Base-by-base conservation (phyloP, 2,329 filamentous ascomycete genomes). In the Hypoxylon rubiginosum region DNA sequence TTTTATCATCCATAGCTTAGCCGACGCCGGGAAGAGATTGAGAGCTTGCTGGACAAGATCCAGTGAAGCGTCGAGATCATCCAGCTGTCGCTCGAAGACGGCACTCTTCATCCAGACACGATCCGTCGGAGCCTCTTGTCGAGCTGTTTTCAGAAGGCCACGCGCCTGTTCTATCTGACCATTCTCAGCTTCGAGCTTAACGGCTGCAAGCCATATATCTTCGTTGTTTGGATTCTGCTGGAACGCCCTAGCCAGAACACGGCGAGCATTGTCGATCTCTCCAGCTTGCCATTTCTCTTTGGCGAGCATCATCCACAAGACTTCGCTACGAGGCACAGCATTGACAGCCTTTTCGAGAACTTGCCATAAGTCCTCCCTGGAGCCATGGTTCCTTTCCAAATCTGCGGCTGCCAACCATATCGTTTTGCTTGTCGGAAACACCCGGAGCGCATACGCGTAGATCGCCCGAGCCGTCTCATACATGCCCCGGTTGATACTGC, bases 1-100 rank as follows among this genome's bases (percentile, higher is more conserved):
- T 81, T 99, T 99, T 83, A 97, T 92, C 92, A 98, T 97, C 91
- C 95, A 97, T 24, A 99, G 85, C 80, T 98, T 98, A 56, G 93
- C 86, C 11, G 91, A 89, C 48, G 90, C 88, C 0, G 96, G 95
- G 82, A 97, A 99, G 9, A 93, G 86, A 70, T 94, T 91, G 36
- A 99, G 83, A 1, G 91, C 96, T 76, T 97, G 91, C 64, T 94
- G 93, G 46, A 92, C 92, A 10, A 99, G 89, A 74, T 97, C 92
- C 13, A 99, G 85, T 0, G 96, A 94, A 1, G 90, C 89, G 50
- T 97, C 93, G 26, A 85, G 84, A 72, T 96, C 91, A 60, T 90
- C 91, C 21, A 93, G 84, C 72, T 97, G 93, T 13, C 96, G 88
- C 79, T 99, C 96, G 75, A 97, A 97, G 0, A 94, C 92, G 10